Evolutionary conservation across 1,139 yeast species (phyloP).

Genomic region (Diutina mesorugosa): DNA sequence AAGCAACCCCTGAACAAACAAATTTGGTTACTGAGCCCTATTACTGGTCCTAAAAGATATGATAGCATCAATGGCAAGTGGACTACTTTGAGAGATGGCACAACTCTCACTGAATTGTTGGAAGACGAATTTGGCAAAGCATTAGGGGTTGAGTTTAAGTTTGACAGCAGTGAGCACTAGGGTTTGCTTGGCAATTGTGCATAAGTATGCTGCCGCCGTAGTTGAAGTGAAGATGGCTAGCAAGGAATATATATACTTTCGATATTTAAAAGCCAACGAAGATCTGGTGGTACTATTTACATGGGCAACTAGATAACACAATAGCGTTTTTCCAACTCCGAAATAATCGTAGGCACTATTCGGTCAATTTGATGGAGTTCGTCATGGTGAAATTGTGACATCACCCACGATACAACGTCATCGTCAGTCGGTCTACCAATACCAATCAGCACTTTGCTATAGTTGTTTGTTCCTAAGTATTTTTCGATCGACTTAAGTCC

Average conservation of each 20-base stretch:
- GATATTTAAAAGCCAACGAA: not conserved
- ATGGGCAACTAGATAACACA: not conserved
- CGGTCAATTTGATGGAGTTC: conserved; percentile 21
- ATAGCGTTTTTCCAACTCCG: not conserved
- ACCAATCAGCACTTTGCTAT: conserved; percentile 54
- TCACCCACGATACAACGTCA: conserved; percentile 50
- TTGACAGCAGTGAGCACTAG: conserved; percentile 4
- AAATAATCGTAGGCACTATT: conserved; percentile 10
- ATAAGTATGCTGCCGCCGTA: not conserved
- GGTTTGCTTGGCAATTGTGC: not conserved
- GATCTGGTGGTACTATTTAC: not conserved
- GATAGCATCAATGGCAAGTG: conserved; percentile 47
- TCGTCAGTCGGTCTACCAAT: conserved; percentile 47
- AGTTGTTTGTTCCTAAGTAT: conserved; percentile 24
- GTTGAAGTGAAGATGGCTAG: no score
- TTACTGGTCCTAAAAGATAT: conserved; percentile 76
- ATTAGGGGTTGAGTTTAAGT: conserved; percentile 16
- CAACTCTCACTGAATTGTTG: conserved; percentile 33
- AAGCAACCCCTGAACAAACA: conserved; percentile 93
- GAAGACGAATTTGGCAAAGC: conserved; percentile 33
- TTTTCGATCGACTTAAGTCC: conserved; percentile 51
- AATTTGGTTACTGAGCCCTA: conserved; percentile 84
- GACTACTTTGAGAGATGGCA: conserved; percentile 48
- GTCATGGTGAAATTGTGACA: conserved; percentile 28
- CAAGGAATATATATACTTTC: no score